Base-by-base conservation (phyloP, 257 asterid genomes). In the Petunia axillaris region DNA sequence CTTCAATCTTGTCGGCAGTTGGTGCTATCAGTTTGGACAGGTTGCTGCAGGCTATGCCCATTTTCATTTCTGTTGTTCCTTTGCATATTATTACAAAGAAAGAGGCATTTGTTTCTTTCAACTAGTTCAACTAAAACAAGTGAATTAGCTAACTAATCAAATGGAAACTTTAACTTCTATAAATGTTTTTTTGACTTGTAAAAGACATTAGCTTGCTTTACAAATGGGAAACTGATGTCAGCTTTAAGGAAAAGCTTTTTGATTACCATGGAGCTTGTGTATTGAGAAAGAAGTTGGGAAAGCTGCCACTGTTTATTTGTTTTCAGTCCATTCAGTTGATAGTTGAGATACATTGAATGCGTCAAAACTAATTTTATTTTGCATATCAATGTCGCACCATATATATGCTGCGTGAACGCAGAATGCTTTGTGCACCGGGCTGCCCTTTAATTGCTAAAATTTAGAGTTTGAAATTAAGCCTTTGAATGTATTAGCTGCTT, bases 201-300 rank as follows among this genome's bases (percentile, higher is more conserved):
- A 8, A 3, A 46, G 16, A 46, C 2, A 71, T n/a, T 1, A 25
- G 35, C 44, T 71, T 71, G 0, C 58, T 25, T 8, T 9, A 44
- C 13, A 65, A 65, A 14, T 1, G 48, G 74, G 52, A 40, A 65
- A 4, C 74, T 65, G 14, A 70, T 70, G 41, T 11, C 76, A 16
- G 25, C 58, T 70, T 46, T 46, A 57, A 9, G 6, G 39, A 46
- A 41, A 46, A 70, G 10, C 40, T 68, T 46, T 70, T 53, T 70
- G 76, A 43, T 70, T 46, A 41, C 76, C 52, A 6, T 38, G 74
- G 74, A 65, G 52, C 74, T 65, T 65, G 35, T 40, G 25, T 66
- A 40, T 15, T 66, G 13, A 11, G 36, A 39, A 25, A 41, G 53
- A 64, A 66, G 14, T 66, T 16, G 39, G 62, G 62, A 25, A 50